Percentiles rank a stretch among this genome's conserved stretches.
Conservation (phyloP, 805 yeast species). For the Metschnikowia baotianmanensis region DNA sequence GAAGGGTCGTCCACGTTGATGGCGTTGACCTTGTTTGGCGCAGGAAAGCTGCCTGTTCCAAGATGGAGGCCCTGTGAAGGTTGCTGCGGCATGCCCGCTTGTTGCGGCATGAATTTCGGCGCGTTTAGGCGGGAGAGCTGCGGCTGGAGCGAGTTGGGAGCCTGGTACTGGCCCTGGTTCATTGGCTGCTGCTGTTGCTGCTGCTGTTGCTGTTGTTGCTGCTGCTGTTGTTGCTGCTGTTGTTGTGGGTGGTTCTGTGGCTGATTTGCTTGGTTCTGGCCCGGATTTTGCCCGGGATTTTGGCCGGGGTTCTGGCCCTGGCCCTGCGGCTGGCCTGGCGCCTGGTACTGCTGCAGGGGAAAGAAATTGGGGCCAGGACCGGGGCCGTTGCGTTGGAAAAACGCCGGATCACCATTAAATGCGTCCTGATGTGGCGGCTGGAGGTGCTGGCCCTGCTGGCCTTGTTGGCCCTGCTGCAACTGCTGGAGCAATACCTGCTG, state of each 20-base stretch:
- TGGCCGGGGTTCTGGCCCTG: conserved; percentile 28
- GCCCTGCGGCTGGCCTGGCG: too few relatives aligned
- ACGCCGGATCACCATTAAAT: conserved; percentile 25
- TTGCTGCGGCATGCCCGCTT: conserved; percentile 13
- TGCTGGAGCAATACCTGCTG: conserved; percentile 44
- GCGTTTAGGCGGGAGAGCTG: conserved; percentile 25
- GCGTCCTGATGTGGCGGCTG: conserved; percentile 28
- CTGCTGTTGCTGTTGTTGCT: conserved; percentile 12
- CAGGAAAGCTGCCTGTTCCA: conserved; percentile 21
- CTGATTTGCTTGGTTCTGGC: too few relatives aligned
- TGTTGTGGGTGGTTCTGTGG: conserved; percentile 30
- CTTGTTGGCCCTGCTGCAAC: conserved; percentile 39
- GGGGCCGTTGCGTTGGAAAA: conserved; percentile 23
- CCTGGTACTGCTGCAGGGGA: conserved; percentile 25
- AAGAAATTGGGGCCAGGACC: conserved; percentile 20
- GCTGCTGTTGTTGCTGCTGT: conserved; percentile 19
- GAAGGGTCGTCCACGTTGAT: conserved; percentile 37
- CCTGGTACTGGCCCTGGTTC: conserved; percentile 17
- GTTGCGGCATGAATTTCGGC: conserved; percentile 20
- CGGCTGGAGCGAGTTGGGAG: conserved; percentile 18
- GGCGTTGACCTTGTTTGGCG: conserved; percentile 28
- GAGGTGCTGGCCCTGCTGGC: conserved; percentile 34
- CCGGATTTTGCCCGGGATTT: too few relatives aligned
- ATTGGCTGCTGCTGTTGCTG: conserved; percentile 14
- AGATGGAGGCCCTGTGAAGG: conserved; percentile 11